Base-by-base conservation (phyloP, 2,329 filamentous ascomycete species). In the Tricladium varicosporioides region DNA sequence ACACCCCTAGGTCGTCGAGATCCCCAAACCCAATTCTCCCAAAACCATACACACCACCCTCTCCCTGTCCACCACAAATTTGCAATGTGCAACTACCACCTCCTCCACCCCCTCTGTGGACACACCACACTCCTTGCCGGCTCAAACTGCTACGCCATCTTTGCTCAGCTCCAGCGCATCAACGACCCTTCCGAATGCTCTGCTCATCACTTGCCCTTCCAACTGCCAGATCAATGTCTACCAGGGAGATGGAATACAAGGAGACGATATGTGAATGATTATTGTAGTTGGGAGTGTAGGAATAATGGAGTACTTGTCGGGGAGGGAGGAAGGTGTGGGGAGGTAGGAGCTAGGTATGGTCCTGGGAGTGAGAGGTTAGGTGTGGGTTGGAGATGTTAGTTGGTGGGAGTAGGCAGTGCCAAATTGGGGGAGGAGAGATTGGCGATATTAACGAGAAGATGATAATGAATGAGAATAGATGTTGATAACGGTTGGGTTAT, bases 11-110 rank as follows among this genome's bases (percentile, higher is more conserved):
- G 16, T 48, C 15, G 15, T 27, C 14, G 5, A 40, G 19, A 27
- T n/a, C 18, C 31, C 32, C 48, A 51, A 22, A 11, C 18, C 32
- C 14, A 10, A 9, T 13, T 33, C 40, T 43, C 42, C 8, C 16
- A 43, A 43, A 9, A 32, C 5, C 42, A 27, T 16, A 43, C 27
- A 40, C 19, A 36, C 11, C 3, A 22, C 15, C 16, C 19, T 16
- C 13, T 43, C n/a, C 32, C n/a, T 10, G 14, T 33, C 50, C 11
- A 11, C 22, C 18, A 10, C 1, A 22, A 13, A 27, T 7, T 22
- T n/a, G 49, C 40, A 51, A 71, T 71, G 69, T 71, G 69, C 56
- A 61, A 62, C 47, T 71, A 69, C 63, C 66, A 55, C 49, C 56
- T 53, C 48, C 47, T 68, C n/a, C 55, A 63, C 19, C 54, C 52